A percentile compares a stretch with the other conserved stretches of the same genome.
These are phyloP conservation scores for Fonsecaea multimorphosa DNA, from an alignment of 2,329 filamentous ascomycete species.

Conservation along the genomic window DNA sequence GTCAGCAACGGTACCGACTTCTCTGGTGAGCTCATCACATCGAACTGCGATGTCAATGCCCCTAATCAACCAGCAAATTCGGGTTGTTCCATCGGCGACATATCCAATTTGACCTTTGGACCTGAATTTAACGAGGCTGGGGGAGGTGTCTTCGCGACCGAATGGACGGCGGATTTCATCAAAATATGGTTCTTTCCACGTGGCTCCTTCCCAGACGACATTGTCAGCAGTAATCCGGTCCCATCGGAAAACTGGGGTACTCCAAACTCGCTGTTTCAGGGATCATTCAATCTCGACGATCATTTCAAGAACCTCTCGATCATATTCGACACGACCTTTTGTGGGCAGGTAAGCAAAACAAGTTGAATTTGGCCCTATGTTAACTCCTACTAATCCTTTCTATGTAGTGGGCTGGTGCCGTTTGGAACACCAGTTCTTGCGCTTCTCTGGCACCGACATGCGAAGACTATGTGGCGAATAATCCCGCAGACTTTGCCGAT, in stretches of 20 bases:
- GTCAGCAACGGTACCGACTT: conserved; percentile 45
- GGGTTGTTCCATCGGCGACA: conserved; percentile 49
- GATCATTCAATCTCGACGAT: conserved; percentile 49
- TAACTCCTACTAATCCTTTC: conserved; percentile 3
- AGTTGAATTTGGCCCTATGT: neutral
- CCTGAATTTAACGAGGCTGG: conserved; percentile 58
- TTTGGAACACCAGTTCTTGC: conserved; percentile 52
- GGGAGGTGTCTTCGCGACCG: conserved; percentile 72
- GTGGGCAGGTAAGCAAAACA: conserved; percentile 48
- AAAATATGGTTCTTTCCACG: conserved; percentile 69
- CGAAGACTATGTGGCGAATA: conserved; percentile 70
- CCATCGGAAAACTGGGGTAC: conserved; percentile 52
- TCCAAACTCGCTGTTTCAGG: conserved; percentile 53
- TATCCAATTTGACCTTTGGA: conserved; percentile 52
- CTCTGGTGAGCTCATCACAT: conserved; percentile 57
- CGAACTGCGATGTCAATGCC: conserved; percentile 58
- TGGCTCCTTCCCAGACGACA: conserved; percentile 53
- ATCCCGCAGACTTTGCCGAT: conserved; percentile 70
- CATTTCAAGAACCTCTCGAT: conserved; percentile 53
- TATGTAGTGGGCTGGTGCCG: conserved; percentile 33
- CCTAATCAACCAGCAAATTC: conserved; percentile 47
- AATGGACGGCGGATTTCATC: conserved; percentile 77
- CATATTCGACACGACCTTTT: conserved; percentile 62
- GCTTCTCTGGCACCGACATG: conserved; percentile 67
- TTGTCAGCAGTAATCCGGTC: conserved; percentile 52